A percentile compares a stretch with the other conserved stretches of the same genome.
Conservation (phyloP, 1,284 basidiomycete genomes). For the Taiwanofungus camphoratus region DNA sequence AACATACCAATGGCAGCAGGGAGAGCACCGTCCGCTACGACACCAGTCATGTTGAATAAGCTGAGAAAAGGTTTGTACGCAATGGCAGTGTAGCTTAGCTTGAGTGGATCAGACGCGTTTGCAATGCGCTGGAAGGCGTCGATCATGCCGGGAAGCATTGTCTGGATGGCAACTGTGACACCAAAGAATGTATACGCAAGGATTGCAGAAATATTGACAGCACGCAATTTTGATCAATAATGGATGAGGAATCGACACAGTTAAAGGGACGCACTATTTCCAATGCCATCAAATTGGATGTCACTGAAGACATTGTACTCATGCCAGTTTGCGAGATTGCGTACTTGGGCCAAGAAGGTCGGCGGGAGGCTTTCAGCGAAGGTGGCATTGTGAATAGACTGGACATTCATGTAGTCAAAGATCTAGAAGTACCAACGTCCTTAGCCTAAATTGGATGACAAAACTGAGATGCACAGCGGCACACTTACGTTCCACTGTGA, state of each 20-base stretch:
- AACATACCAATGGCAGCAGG: slow-evolving; percentile 31
- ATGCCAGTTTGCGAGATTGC: slow-evolving; percentile 47
- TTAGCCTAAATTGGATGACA: background rate
- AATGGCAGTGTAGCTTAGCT: slow-evolving; percentile 37
- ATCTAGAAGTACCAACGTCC: slow-evolving; percentile 23
- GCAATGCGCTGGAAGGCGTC: slow-evolving; percentile 36
- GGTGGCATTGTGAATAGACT: slow-evolving; percentile 41
- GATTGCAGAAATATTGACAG: no score
- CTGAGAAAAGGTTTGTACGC: slow-evolving; percentile 53
- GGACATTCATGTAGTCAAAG: slow-evolving; percentile 48
- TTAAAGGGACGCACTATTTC: slow-evolving; percentile 22
- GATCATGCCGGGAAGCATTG: slow-evolving; percentile 40
- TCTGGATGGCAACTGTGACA: slow-evolving; percentile 38
- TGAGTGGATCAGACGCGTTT: slow-evolving; percentile 38
- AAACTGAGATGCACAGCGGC: background rate
- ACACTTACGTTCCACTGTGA: slow-evolving; percentile 31
- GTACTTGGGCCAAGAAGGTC: slow-evolving; percentile 33
- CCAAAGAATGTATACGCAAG: background rate
- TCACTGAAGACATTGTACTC: slow-evolving; percentile 45
- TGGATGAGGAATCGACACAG: no score
- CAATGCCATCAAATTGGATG: slow-evolving; percentile 32
- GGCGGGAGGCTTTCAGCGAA: slow-evolving; percentile 28
- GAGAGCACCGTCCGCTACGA: slow-evolving; percentile 25
- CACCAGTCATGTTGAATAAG: slow-evolving; percentile 46
- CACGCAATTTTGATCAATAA: background rate